Percentiles rank a stretch among this genome's conserved stretches.
These are phyloP conservation scores for Perkinsus chesapeaki DNA, from an alignment of 169 alveolate species.

Conservation along the genomic window DNA sequence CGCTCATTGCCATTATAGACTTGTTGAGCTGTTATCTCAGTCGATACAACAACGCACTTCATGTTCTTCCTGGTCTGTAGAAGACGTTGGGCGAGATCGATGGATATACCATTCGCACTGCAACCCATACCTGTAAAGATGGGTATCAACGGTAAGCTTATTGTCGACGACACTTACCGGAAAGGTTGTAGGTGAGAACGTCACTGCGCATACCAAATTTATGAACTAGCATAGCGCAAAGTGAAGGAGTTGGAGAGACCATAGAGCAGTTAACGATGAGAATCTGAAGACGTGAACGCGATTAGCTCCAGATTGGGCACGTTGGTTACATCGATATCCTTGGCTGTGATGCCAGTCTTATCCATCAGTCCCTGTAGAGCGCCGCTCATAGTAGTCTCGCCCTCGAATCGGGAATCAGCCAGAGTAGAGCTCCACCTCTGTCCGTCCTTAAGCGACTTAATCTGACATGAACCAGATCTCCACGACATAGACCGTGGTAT, in stretches of 20 bases:
- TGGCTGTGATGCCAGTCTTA: not conserved
- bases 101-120: constrained; percentile 1
- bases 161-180: not conserved
- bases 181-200: not conserved
- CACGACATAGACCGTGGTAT: not conserved
- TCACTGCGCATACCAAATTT: not conserved
- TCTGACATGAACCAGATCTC: not conserved
- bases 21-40: not conserved
- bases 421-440: not conserved
- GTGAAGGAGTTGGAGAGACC: constrained; percentile 11
- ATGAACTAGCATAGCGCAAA: constrained; percentile 13
- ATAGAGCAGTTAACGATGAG: constrained; percentile 8
- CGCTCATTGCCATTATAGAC: constrained; percentile 12
- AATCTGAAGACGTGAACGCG: not conserved
- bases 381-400: not conserved
- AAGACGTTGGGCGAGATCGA: constrained; percentile 13
- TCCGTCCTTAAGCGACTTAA: not conserved
- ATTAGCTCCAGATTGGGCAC: not conserved
- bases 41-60: not conserved
- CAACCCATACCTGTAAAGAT: constrained; percentile 7
- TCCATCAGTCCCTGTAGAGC: not conserved
- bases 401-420: not conserved
- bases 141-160: not conserved
- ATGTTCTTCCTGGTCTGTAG: not conserved
- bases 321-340: not conserved